Conservation (phyloP, 257 asterid genomes). For the Apocynum venetum region DNA sequence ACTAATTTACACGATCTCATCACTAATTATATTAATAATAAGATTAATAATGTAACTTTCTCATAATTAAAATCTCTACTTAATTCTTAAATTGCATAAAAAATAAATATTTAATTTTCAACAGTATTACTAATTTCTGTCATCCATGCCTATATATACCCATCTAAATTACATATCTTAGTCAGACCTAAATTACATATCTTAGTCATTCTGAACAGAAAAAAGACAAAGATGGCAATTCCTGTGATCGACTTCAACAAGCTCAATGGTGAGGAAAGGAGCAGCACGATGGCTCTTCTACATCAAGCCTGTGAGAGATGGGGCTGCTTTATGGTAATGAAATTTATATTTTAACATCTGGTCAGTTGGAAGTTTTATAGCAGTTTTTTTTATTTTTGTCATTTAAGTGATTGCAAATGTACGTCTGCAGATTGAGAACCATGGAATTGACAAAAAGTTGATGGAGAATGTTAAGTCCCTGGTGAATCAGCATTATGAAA, state of each 20-base stretch:
- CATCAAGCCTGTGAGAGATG: constrained; percentile 82
- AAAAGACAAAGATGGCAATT: constrained; percentile 52
- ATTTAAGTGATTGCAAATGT: constrained; percentile 3
- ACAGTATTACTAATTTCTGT: not conserved
- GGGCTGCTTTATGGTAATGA: constrained; percentile 83
- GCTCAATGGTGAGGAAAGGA: constrained; percentile 47
- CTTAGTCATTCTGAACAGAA: constrained; percentile 20
- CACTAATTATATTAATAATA: no score
- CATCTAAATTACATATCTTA: constrained; percentile 16
- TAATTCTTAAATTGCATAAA: no score
- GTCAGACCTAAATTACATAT: constrained; percentile 18
- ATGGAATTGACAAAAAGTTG: constrained; percentile 48
- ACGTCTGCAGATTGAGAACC: constrained; percentile 78
- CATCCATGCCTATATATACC: constrained; percentile 47
- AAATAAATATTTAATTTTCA: not conserved
- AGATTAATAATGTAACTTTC: no score
- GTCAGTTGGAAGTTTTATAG: not conserved
- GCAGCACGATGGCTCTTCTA: constrained; percentile 62
- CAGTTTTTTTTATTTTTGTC: not conserved
- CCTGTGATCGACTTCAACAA: constrained; percentile 70
- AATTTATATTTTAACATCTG: constrained; percentile 3
- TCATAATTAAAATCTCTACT: no score
- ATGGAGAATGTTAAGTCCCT: constrained; percentile 64
- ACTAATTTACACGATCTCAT: not conserved
- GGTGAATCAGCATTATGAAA: constrained; percentile 61